These are phyloP conservation scores for Aspergillus tubingensis DNA, from an alignment of 2,329 filamentous ascomycete species.

Conservation along the genomic window DNA sequence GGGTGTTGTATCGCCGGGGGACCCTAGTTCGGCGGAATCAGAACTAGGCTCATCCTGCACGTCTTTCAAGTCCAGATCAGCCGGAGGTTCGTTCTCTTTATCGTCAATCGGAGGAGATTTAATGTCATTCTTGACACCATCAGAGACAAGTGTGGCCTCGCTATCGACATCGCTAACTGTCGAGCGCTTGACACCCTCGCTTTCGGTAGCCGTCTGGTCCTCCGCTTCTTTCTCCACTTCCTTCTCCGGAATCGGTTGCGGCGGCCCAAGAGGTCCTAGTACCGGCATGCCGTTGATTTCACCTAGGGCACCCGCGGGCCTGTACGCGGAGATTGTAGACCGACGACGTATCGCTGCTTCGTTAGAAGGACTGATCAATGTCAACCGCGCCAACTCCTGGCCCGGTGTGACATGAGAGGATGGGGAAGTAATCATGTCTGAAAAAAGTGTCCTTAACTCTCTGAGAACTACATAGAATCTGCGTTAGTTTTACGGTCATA, in stretches of 20 bases:
- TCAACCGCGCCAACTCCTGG: conserved; percentile 76
- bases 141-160: conserved; percentile 41
- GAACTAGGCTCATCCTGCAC: conserved; percentile 20
- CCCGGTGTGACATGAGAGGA: conserved; percentile 67
- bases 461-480: conserved; percentile 62
- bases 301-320: conserved; percentile 36
- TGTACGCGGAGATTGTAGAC: conserved; percentile 43
- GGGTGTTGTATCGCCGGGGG: conserved; percentile 10
- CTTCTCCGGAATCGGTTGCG: conserved; percentile 25
- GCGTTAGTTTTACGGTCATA: conserved; percentile 4
- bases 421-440: conserved; percentile 66
- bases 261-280: conserved; percentile 49
- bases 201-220: conserved; percentile 21
- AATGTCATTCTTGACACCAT: conserved; percentile 22
- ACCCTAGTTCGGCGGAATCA: conserved; percentile 10
- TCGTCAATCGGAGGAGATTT: conserved; percentile 30
- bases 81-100: conserved; percentile 42
- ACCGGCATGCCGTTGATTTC: conserved; percentile 49
- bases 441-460: conserved; percentile 71
- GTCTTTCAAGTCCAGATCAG: conserved; percentile 26
- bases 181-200: conserved; percentile 25
- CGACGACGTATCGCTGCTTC: conserved; percentile 55
- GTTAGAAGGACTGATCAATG: conserved; percentile 64
- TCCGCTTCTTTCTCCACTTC: conserved; percentile 24
- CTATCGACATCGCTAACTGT: conserved; percentile 33